Evolutionary conservation across 2,329 filamentous ascomycete species (phyloP).

Genomic region (Aspergillus sp.): DNA sequence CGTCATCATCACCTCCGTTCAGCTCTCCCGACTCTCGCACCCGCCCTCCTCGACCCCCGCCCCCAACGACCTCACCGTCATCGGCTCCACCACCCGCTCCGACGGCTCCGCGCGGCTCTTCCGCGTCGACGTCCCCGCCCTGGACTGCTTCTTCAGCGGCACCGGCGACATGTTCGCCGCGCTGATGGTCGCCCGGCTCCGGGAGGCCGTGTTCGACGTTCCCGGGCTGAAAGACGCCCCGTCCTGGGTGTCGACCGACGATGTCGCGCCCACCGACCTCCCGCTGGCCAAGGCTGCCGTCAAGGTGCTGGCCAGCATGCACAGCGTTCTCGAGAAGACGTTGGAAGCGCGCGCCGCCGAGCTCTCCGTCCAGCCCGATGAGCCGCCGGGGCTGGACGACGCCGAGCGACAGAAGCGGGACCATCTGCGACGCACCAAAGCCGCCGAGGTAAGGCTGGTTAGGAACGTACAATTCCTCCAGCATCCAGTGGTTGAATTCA

Average conservation of each 20-base stretch:
- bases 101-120: slow-evolving; percentile 68
- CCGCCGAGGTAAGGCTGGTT: slow-evolving; percentile 79
- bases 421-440: slow-evolving; percentile 65
- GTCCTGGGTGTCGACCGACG: slow-evolving; percentile 71
- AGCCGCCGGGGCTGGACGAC: slow-evolving; percentile 29
- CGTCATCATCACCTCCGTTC: slow-evolving; percentile 84
- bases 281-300: slow-evolving; percentile 76
- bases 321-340: slow-evolving; percentile 64
- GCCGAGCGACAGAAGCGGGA: slow-evolving; percentile 45
- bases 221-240: slow-evolving; percentile 42
- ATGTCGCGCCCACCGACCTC: slow-evolving; percentile 57
- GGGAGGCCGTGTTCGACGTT: slow-evolving; percentile 60
- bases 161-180: slow-evolving; percentile 99
- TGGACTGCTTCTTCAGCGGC: slow-evolving; percentile 90
- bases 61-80: slow-evolving; percentile 52
- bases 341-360: slow-evolving; percentile 56
- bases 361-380: slow-evolving; percentile 33
- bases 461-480: slow-evolving; percentile 61
- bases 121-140: slow-evolving; percentile 72
- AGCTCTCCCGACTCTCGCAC: slow-evolving; percentile 48
- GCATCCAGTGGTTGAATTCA: slow-evolving; percentile 56
- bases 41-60: slow-evolving; percentile 24
- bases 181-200: slow-evolving; percentile 74
- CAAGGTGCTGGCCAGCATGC: slow-evolving; percentile 88
- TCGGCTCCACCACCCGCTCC: slow-evolving; percentile 63